A percentile compares a stretch with the other conserved stretches of the same genome.
Conservation (phyloP, 345 rosid species). For the Adansonia digitata region DNA sequence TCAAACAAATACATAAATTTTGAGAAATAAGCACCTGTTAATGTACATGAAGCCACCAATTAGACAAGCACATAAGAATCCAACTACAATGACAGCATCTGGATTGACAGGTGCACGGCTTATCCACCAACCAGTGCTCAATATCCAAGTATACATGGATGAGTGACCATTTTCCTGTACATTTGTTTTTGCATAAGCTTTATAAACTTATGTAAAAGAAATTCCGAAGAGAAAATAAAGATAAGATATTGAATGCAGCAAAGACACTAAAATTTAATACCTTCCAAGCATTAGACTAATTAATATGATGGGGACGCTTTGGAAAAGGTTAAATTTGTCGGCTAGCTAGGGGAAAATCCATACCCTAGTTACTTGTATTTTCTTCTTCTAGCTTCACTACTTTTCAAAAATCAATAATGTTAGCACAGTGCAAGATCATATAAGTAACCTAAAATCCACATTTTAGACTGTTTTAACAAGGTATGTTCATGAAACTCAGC, state of each 20-base stretch:
- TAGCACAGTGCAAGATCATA: not conserved
- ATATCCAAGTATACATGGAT: constrained; percentile 53
- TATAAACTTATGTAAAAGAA: not conserved
- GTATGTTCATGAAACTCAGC: not conserved
- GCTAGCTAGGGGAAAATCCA: not conserved
- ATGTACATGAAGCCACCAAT: constrained; percentile 56
- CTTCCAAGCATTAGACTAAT: not conserved
- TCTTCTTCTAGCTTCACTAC: not conserved
- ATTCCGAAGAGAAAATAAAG: not conserved
- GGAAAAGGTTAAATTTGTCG: not conserved
- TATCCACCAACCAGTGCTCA: constrained; percentile 77
- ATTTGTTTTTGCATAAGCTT: not conserved
- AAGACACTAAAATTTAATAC: not conserved
- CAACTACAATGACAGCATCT: constrained; percentile 54
- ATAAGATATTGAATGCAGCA: not conserved
- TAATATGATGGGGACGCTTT: not conserved
- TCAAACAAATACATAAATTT: not conserved
- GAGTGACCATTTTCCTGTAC: constrained; percentile 61
- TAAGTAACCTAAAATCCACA: not conserved
- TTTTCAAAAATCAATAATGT: not conserved
- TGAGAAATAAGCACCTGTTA: constrained; percentile 35
- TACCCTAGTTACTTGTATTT: not conserved
- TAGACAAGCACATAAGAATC: constrained; percentile 44
- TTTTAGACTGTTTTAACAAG: not conserved
- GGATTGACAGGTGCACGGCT: constrained; percentile 52